Evolutionary conservation across 352 stramenopile genomes (phyloP).

Genomic region (Heterotrichella gracilis): DNA sequence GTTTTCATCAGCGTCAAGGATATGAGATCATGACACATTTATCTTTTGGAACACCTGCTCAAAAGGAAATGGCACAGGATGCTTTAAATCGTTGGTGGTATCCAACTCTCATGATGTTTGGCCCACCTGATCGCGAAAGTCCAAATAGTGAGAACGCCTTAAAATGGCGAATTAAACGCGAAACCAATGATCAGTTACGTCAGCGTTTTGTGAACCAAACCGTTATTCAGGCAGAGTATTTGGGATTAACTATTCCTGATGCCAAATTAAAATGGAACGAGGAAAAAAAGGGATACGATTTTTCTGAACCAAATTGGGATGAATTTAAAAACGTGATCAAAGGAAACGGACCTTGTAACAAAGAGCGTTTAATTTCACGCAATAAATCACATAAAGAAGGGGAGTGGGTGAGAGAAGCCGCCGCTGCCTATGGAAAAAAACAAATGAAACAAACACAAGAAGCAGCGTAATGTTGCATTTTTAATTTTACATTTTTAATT

Average conservation of each 20-base stretch:
- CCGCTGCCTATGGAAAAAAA: not conserved
- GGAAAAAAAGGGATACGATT: not conserved
- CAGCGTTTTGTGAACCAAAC: not conserved
- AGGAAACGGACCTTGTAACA: not conserved
- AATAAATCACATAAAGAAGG: not conserved
- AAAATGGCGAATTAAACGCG: not conserved
- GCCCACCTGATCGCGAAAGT: not conserved
- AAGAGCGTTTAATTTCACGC: not conserved
- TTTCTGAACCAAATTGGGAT: not conserved
- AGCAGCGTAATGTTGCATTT: no score
- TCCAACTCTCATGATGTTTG: slow-evolving; percentile 6
- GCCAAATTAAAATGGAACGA: not conserved
- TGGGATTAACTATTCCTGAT: not conserved
- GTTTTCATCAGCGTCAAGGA: not conserved
- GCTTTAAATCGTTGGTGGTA: not conserved
- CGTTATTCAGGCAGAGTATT: not conserved
- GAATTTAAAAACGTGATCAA: not conserved
- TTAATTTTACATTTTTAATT: no score
- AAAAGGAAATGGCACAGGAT: slow-evolving; percentile 8
- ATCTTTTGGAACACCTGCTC: not conserved
- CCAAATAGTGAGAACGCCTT: not conserved
- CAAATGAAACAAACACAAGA: no score
- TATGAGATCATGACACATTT: not conserved
- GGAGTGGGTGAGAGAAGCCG: not conserved
- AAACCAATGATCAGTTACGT: not conserved